Base-by-base conservation (phyloP, 1,284 basidiomycete species). In the Mrakiaceae sp. region DNA sequence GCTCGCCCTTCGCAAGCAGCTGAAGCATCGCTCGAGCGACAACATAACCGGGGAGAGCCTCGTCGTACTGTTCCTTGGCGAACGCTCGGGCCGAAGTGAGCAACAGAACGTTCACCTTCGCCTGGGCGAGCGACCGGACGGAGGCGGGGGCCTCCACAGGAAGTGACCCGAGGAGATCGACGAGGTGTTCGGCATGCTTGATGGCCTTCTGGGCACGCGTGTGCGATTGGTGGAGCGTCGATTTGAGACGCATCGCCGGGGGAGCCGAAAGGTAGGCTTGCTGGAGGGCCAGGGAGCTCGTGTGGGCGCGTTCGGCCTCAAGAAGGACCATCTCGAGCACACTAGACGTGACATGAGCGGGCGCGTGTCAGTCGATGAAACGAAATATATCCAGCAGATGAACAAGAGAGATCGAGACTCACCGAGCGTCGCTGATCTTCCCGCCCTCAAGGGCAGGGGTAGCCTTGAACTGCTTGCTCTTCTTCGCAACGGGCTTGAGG, bases 271-370 rank as follows among this genome's bases (percentile, higher is more conserved):
- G 58, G 46, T 60, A 60, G 9, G 58, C 49, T 14, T 60, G 63
- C 63, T 81, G 79, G 52, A 94, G 81, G 69, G 92, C 89, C 75
- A 93, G 89, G 8, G 90, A 86, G 75, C 90, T 85, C 0, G 90
- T 85, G 84, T 91, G 92, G n/a, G 90, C 88, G 58, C 93, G 84
- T 76, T 97, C 93, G 5, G 90, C 83, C 73, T 93, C 90, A 71
- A 93, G 87, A 9, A 96, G 81, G 52, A 93, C 78, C 2, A 96
- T 81, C 70, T 94, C 86, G 7, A 94, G 81, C 70, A 72, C 66
- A 60, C 69, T 72, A 65, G n/a, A 64, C 60, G 68, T 65, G 48
- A 60, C 57, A 27, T 62, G 40, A 64, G n/a, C 64, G 40, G 47
- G 53, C 16, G 60, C 44, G 4, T n/a, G 16, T 27, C 12, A 52